Evolutionary conservation across 306 rosid genomes (phyloP), one percentile per base, ranked within the genome.

Genomic region (Prunus mume): DNA sequence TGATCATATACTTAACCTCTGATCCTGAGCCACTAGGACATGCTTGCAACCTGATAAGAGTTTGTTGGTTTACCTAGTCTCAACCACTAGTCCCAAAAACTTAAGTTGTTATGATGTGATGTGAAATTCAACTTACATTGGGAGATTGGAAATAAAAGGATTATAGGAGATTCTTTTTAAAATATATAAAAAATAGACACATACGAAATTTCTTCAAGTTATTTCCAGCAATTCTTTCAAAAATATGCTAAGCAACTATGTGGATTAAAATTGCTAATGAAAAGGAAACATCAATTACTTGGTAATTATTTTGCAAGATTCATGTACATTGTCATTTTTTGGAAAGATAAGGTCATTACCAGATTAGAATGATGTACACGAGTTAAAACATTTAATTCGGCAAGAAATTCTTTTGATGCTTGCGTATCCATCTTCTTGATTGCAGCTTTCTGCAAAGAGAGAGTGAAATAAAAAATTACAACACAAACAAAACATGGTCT

Each of bases 311-410:
- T 22, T 7, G 41, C 64, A 56, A 72, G 54, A 20, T 46, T 72
- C 14, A 18, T 51, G 43, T 11, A 43, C 24, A 75, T 60, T 60
- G 43, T 7, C 55, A 25, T 9, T 34, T 47, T 51, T 82, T 34
- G 58, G 6, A 43, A 80, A 58, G 65, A 79, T 38, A 81, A 76
- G 49, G 24, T 22, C 8, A 61, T 54, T 88, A 93, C 98, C 98
- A 93, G 82, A 85, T 93, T 93, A 83, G 89, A 86, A 88, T 93
- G 98, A 81, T 93, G 97, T 66, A 93, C 95, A n/a, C 92, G 90
- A 17, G 97, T 93, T 69, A 93, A 80, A 81, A 93, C 97, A 60
- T 87, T 87, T 84, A 93, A 74, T 68, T 93, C 98, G 2, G 97
- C 93, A 41, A 91, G 86, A 85, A 93, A 93, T 83, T 93, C 97